phyloP scores from a whole-genome alignment of 495 filamentous ascomycete species.

The Penicillium paxilli region DNA sequence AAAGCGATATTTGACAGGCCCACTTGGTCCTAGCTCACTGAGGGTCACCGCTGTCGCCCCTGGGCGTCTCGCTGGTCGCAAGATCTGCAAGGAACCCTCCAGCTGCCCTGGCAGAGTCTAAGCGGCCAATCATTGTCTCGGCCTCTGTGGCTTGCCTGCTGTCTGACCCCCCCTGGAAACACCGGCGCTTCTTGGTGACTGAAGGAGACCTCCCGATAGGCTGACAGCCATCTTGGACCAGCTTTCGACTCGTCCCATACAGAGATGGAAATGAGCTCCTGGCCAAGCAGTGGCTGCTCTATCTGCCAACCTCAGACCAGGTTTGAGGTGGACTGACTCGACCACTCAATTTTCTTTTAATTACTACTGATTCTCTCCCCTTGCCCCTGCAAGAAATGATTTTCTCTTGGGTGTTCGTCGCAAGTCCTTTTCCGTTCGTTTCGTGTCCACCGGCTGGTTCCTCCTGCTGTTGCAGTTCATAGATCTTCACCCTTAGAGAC shows the following conservation, averaged over 20 bases:
- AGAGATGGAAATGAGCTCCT: constrained; percentile 6
- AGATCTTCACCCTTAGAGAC: background rate
- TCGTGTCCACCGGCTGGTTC: constrained; percentile 12
- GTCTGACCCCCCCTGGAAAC: constrained; percentile 17
- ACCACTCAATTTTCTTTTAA: constrained; percentile 5
- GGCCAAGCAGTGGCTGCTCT: constrained; percentile 8
- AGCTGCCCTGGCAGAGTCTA: constrained; percentile 1
- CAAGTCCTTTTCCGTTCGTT: constrained; percentile 1
- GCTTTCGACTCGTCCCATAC: constrained; percentile 4
- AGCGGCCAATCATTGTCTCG: constrained; percentile 9
- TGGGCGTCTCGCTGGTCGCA: constrained; percentile 25
- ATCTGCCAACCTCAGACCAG: background rate
- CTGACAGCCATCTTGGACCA: background rate
- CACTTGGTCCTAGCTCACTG: background rate
- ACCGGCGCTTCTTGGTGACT: constrained; percentile 5
- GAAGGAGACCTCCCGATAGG: constrained; percentile 19
- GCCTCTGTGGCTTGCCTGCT: no score
- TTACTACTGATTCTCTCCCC: constrained; percentile 1
- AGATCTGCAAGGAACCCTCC: constrained; percentile 15
- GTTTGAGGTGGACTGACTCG: constrained; percentile 3
- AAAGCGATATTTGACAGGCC: constrained; percentile 12
- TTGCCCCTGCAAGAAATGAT: constrained; percentile 10
- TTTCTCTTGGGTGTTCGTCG: constrained; percentile 4
- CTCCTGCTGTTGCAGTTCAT: background rate
- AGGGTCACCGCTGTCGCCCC: constrained; percentile 4